phyloP scores from a whole-genome alignment of 148 eudicot genomes.

The Agrostemma githago region DNA sequence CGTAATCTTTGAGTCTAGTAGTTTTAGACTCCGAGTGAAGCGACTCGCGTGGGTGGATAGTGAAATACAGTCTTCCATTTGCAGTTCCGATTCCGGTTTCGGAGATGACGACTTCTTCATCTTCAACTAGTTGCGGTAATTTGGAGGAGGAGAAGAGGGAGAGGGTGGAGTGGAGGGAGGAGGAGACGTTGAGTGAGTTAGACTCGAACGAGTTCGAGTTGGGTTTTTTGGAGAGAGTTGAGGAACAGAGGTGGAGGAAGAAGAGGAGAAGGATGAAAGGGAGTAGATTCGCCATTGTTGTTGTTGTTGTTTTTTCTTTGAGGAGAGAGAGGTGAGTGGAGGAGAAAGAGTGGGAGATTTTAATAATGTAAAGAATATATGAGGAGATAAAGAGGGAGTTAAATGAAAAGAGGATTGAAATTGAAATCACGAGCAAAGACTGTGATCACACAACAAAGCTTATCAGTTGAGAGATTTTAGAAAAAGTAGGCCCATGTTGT shows the following conservation, averaged over 20 bases:
- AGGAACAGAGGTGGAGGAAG: constrained; percentile 10
- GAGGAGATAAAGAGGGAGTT: too few species aligned
- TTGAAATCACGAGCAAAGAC: too few species aligned
- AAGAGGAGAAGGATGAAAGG: neutral
- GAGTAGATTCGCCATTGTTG: neutral
- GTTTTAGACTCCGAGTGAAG: constrained; percentile 25
- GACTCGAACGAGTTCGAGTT: neutral
- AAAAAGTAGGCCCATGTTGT: too few species aligned
- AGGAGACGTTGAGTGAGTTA: constrained; percentile 40
- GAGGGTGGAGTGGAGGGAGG: constrained; percentile 37
- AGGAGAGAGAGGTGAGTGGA: neutral
- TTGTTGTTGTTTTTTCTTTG: neutral
- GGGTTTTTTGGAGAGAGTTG: neutral
- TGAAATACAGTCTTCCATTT: constrained; percentile 11
- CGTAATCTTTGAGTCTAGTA: constrained; percentile 33
- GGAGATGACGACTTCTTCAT: neutral
- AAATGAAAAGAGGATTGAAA: too few species aligned
- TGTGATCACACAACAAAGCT: too few species aligned
- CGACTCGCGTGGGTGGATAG: constrained; percentile 50
- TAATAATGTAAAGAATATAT: too few species aligned
- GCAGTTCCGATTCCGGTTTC: neutral
- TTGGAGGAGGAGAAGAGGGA: constrained; percentile 29
- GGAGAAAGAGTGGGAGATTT: neutral
- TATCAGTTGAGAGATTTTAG: too few species aligned
- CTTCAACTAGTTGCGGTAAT: neutral